Percentiles rank a stretch among this genome's conserved stretches.
phyloP scores from a whole-genome alignment of 768 basidiomycete species.

The Podaxis sp. region DNA sequence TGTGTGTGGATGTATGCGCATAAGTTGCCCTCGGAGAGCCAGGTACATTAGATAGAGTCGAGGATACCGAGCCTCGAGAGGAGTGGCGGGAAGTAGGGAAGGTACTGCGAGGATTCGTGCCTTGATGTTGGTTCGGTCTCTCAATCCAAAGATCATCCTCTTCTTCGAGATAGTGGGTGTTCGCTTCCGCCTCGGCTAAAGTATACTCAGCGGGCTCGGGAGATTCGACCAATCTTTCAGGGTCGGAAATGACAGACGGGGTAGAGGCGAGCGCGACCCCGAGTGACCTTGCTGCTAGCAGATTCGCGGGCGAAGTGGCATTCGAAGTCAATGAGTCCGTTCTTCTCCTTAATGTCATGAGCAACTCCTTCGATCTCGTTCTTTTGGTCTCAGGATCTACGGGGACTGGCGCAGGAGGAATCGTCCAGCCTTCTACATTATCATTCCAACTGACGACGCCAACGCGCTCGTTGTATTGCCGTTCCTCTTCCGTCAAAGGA shows the following conservation, averaged over 20 bases:
- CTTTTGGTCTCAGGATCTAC: constrained; percentile 14
- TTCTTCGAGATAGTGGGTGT: not conserved
- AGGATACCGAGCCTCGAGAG: not conserved
- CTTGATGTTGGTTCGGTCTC: not conserved
- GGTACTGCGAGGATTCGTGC: not conserved
- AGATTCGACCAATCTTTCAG: constrained; percentile 12
- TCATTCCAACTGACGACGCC: constrained; percentile 3
- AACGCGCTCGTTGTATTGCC: not conserved
- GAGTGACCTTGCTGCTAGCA: not conserved
- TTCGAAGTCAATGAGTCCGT: constrained; percentile 11
- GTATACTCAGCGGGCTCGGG: constrained; percentile 4
- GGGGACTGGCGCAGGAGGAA: not conserved
- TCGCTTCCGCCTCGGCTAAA: not conserved
- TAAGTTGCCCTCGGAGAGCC: not conserved
- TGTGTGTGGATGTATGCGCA: not conserved
- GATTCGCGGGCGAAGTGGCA: not conserved
- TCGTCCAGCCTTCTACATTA: constrained; percentile 10
- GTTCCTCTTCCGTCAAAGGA: constrained; percentile 7
- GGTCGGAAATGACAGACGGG: not conserved
- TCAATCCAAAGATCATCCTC: not conserved
- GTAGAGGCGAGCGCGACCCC: constrained; percentile 4
- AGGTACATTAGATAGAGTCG: not conserved
- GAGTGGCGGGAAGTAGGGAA: not conserved
- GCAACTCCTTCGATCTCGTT: constrained; percentile 15
- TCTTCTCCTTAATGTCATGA: constrained; percentile 14